phyloP scores from a whole-genome alignment of 371 early-diverging fungal species.

The Mortierella sp. region DNA sequence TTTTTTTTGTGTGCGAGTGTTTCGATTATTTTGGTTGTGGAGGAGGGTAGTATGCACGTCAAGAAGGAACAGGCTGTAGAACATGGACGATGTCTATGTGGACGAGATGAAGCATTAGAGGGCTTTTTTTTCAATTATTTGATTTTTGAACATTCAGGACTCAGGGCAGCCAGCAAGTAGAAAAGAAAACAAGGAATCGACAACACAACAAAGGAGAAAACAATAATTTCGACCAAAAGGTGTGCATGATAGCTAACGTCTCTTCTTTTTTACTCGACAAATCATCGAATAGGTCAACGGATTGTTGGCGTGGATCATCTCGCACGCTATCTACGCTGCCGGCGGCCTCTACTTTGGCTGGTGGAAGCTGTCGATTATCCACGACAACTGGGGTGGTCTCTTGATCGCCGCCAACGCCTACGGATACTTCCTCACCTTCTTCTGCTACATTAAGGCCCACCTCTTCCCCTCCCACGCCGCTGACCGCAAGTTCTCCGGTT shows the following conservation, averaged over 20 bases:
- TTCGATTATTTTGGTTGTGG: neutral
- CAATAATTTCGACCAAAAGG: neutral
- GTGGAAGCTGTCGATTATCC: slow-evolving; percentile 74
- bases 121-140: neutral
- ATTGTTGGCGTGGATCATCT: slow-evolving; percentile 78
- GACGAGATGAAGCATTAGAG: neutral
- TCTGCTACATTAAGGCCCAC: slow-evolving; percentile 80
- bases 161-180: neutral
- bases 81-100: neutral
- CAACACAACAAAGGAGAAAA: neutral
- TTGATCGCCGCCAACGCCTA: slow-evolving; percentile 81
- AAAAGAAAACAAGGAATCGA: too few relatives aligned
- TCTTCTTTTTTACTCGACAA: neutral
- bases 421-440: slow-evolving; percentile 82
- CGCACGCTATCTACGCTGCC: slow-evolving; percentile 76
- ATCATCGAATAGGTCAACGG: slow-evolving; percentile 74
- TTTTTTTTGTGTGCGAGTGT: neutral
- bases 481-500: slow-evolving; percentile 84
- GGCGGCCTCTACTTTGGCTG: slow-evolving; percentile 70
- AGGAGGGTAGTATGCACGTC: neutral
- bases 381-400: slow-evolving; percentile 83
- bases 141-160: neutral
- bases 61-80: neutral
- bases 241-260: neutral
- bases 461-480: slow-evolving; percentile 82